Evolutionary conservation across 768 basidiomycete species (phyloP).

Genomic region (Lactarius sp.): DNA sequence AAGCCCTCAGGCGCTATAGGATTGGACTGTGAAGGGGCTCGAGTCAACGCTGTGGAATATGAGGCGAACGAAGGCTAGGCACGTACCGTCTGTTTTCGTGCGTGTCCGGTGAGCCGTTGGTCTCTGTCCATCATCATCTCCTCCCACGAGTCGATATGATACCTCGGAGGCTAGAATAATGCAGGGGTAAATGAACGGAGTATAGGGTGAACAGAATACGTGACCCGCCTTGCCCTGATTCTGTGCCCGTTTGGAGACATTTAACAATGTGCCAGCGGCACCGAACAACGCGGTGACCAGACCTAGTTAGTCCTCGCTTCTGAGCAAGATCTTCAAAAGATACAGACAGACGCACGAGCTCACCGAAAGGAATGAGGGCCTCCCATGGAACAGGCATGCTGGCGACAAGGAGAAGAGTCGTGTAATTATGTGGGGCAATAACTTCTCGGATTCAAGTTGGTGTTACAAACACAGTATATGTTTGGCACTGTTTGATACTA

Average conservation of each 20-base stretch:
- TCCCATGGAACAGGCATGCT: slow-evolving; percentile 96
- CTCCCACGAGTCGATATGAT: slow-evolving; percentile 86
- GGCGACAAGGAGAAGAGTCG: slow-evolving; percentile 4
- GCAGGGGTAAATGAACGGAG: slow-evolving; percentile 1
- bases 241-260: slow-evolving; percentile 68
- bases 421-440: background rate
- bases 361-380: slow-evolving; percentile 94
- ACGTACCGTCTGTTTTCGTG: slow-evolving; percentile 81
- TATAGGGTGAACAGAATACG: background rate
- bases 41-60: background rate
- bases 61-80: slow-evolving; percentile 1
- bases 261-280: slow-evolving; percentile 83
- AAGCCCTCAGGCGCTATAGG: slow-evolving; percentile 65
- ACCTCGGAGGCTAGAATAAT: slow-evolving; percentile 64
- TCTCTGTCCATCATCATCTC: slow-evolving; percentile 96
- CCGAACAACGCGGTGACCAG: slow-evolving; percentile 86
- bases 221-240: slow-evolving; percentile 82
- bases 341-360: background rate
- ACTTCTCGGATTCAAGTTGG: too few relatives aligned
- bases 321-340: background rate
- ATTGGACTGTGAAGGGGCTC: slow-evolving; percentile 47
- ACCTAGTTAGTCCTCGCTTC: slow-evolving; percentile 40
- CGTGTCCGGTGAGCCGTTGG: slow-evolving; percentile 78
- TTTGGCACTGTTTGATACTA: slow-evolving; percentile 18
- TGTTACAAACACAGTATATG: background rate